Evolutionary conservation across 495 filamentous ascomycete species (phyloP), one percentile per base, ranked within the genome.

Genomic region (Lentithecium fluviatile): DNA sequence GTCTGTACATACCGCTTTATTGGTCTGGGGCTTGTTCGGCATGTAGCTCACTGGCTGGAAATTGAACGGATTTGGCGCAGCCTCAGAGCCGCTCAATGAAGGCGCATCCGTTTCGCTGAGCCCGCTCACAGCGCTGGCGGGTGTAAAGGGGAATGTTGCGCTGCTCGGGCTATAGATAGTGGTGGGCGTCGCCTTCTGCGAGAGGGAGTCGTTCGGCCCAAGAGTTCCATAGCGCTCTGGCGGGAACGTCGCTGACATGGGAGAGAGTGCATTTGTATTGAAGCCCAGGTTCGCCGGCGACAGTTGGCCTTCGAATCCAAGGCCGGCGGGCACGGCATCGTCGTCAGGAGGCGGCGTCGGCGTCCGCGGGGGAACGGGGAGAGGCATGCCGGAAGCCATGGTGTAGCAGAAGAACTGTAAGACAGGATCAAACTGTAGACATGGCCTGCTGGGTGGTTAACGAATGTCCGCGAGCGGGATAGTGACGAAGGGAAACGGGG

Each of bases 61-160:
- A 76, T 96, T 97, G 83, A 98, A 98, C 2, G 91, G 93, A 52
- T 73, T 78, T 32, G 56, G 56, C n/a, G 51, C 70, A 60, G 80
- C 77, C 37, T 69, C 75, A 52, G 74, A 65, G 19, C 73, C 75
- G 70, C 75, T 76, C 34, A 73, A 63, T 36, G 62, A 68, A 51
- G 69, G 61, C 61, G 69, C 80, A 76, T 71, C 68, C 2, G 57
- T 52, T 6, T 68, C 71, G 52, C 67, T 70, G 19, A 29, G 36
- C 20, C 61, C 62, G 57, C 65, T 63, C 26, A 52, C 56, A 24
- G 58, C 52, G 45, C 59, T 69, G 19, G 61, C 48, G 0, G 67
- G 64, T 6, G 47, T 70, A 29, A 48, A 37, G 10, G 67, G 67
- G 17, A 65, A 69, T 20, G 56, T 26, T 12, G 64, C 23, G 56